phyloP scores from a whole-genome alignment of 1,139 yeast genomes.

The Diutina mesorugosa region DNA sequence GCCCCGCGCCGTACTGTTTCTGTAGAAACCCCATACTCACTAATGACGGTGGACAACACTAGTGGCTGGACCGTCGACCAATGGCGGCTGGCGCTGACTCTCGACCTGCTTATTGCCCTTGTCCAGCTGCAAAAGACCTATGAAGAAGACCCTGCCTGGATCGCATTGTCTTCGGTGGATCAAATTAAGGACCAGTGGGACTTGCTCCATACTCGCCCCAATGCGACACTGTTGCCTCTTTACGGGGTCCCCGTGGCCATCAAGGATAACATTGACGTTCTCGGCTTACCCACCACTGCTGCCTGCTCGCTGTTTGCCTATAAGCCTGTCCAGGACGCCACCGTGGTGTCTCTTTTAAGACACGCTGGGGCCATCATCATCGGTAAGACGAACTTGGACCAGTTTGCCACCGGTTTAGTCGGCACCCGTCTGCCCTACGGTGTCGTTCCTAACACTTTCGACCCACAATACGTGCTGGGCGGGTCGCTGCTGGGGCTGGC shows the following conservation, averaged over 20 bases:
- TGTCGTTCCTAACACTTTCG: conserved; percentile 65
- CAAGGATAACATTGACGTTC: conserved; percentile 88
- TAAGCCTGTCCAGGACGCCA: conserved; percentile 56
- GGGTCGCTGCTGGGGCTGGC: conserved; percentile 98
- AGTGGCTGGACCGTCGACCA: conserved; percentile 37
- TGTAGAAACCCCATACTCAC: neutral
- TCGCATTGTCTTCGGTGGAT: conserved; percentile 52
- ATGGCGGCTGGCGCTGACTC: conserved; percentile 59
- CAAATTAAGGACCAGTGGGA: conserved; percentile 68
- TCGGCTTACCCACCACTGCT: conserved; percentile 77
- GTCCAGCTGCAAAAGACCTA: conserved; percentile 28
- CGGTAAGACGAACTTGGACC: conserved; percentile 91
- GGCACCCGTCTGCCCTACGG: conserved; percentile 96
- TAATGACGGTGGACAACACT: neutral
- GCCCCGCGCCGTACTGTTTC: neutral
- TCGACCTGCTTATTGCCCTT: conserved; percentile 31
- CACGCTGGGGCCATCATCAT: conserved; percentile 81
- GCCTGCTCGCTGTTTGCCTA: conserved; percentile 83
- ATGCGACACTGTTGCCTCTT: conserved; percentile 41
- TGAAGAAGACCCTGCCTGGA: conserved; percentile 79
- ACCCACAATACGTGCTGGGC: conserved; percentile 70
- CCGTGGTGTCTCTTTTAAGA: conserved; percentile 56
- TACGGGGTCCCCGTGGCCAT: conserved; percentile 94
- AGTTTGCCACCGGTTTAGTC: conserved; percentile 92
- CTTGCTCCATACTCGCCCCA: conserved; percentile 47